Conservation (phyloP, 306 rosid genomes). For the Mucuna pruriens region DNA sequence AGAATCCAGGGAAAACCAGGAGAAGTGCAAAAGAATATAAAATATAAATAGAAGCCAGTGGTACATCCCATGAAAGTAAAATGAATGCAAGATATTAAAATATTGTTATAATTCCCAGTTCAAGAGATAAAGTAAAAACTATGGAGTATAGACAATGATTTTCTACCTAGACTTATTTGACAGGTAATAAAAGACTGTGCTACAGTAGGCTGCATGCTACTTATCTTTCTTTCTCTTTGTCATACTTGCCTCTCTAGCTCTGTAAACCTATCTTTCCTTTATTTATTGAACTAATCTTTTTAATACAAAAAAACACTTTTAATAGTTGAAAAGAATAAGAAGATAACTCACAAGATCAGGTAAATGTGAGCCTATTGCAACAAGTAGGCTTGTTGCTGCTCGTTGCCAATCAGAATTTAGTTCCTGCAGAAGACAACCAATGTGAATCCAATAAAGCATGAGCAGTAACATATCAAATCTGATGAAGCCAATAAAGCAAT, state of each 20-base stretch:
- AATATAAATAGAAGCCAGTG: constrained; percentile 31
- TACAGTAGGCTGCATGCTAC: not conserved
- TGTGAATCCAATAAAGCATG: constrained; percentile 25
- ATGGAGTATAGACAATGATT: constrained; percentile 17
- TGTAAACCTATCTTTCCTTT: constrained; percentile 26
- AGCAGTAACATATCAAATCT: constrained; percentile 16
- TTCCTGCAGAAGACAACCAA: constrained; percentile 61
- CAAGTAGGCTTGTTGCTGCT: constrained; percentile 88
- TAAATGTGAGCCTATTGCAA: constrained; percentile 88
- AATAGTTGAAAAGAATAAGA: constrained; percentile 16
- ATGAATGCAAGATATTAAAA: constrained; percentile 14
- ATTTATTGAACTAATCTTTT: constrained; percentile 1
- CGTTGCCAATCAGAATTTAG: constrained; percentile 91
- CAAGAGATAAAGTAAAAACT: constrained; percentile 26
- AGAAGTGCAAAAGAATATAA: constrained; percentile 7
- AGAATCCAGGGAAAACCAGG: constrained; percentile 32
- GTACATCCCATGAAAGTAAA: constrained; percentile 22
- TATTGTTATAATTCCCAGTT: constrained; percentile 17
- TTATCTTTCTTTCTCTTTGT: constrained; percentile 19
- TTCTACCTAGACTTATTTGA: constrained; percentile 26
- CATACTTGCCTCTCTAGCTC: constrained; percentile 28
- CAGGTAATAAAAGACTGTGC: constrained; percentile 5
- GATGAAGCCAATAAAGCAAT: constrained; percentile 14
- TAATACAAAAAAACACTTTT: not conserved
- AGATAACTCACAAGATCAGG: constrained; percentile 84